Conservation (phyloP, 73 alveolate species). For the Tetrahymena elliotti region DNA sequence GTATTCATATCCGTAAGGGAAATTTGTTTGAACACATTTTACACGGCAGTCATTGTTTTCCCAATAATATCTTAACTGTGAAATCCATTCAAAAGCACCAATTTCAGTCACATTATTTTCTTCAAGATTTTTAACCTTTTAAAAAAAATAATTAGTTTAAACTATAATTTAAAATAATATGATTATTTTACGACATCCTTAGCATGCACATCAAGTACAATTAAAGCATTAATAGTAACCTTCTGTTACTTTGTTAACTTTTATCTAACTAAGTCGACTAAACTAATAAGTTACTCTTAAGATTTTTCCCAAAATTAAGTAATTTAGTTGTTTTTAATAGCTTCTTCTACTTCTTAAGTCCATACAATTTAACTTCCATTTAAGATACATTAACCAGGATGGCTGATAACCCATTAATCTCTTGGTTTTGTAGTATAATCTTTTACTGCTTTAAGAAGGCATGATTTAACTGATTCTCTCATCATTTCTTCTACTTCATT, state of each 20-base stretch:
- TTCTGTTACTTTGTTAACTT: slow-evolving; percentile 63
- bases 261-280: slow-evolving; percentile 84
- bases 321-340: slow-evolving; percentile 69
- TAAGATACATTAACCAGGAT: slow-evolving; percentile 98
- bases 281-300: slow-evolving; percentile 75
- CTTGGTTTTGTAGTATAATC: slow-evolving; percentile 86
- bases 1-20: slow-evolving; percentile 95
- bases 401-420: slow-evolving; percentile 96
- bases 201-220: slow-evolving; percentile 93
- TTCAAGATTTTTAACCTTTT: slow-evolving; percentile 67
- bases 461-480: slow-evolving; percentile 89
- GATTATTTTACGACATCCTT: slow-evolving; percentile 67
- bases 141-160: neutral
- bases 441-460: slow-evolving; percentile 74
- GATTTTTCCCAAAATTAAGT: slow-evolving; percentile 54
- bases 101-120: slow-evolving; percentile 74
- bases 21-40: slow-evolving; percentile 95
- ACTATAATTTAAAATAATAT: too few species aligned
- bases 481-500: slow-evolving; percentile 98
- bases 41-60: slow-evolving; percentile 89
- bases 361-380: slow-evolving; percentile 95
- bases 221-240: slow-evolving; percentile 78
- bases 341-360: slow-evolving; percentile 99
- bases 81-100: slow-evolving; percentile 98
- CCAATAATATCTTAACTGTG: slow-evolving; percentile 99